Conservation (phyloP, 2,329 filamentous ascomycete genomes). For the Phialophora chinensis region DNA sequence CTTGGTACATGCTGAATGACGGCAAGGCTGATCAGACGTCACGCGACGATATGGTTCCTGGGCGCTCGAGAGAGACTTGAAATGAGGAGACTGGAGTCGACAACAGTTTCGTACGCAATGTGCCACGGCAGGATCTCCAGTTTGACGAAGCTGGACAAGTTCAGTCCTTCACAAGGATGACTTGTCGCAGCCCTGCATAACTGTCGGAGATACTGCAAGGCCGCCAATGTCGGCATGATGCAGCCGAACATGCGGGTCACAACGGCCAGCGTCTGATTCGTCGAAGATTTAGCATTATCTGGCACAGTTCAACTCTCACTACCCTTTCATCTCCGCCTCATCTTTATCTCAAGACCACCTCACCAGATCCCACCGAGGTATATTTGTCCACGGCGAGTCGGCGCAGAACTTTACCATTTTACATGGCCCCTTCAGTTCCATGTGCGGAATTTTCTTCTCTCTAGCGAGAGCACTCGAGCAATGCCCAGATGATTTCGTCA, state of each 20-base stretch:
- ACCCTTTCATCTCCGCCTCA: conserved; percentile 5
- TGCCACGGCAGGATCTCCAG: neutral
- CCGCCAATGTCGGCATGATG: conserved; percentile 15
- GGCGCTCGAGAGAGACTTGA: neutral
- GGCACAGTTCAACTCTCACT: neutral
- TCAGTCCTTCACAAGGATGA: conserved; percentile 9
- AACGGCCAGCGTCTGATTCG: neutral
- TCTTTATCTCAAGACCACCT: neutral
- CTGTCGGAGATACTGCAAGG: conserved; percentile 24
- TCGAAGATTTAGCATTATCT: neutral
- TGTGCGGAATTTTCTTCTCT: conserved; percentile 64
- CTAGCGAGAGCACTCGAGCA: conserved; percentile 57
- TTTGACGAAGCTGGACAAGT: neutral
- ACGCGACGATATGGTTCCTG: conserved; percentile 10
- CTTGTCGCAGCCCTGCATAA: conserved; percentile 18
- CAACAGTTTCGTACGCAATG: neutral
- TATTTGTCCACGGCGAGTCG: neutral
- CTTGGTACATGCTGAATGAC: conserved; percentile 12
- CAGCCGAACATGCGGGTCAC: conserved; percentile 8
- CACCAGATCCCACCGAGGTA: neutral
- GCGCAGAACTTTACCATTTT: neutral
- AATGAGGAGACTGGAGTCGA: neutral
- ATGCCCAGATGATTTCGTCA: conserved; percentile 53
- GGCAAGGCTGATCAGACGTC: conserved; percentile 8
- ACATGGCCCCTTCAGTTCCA: conserved; percentile 39